phyloP scores from a whole-genome alignment of 352 stramenopile genomes.

The Phytophthora meadii region DNA sequence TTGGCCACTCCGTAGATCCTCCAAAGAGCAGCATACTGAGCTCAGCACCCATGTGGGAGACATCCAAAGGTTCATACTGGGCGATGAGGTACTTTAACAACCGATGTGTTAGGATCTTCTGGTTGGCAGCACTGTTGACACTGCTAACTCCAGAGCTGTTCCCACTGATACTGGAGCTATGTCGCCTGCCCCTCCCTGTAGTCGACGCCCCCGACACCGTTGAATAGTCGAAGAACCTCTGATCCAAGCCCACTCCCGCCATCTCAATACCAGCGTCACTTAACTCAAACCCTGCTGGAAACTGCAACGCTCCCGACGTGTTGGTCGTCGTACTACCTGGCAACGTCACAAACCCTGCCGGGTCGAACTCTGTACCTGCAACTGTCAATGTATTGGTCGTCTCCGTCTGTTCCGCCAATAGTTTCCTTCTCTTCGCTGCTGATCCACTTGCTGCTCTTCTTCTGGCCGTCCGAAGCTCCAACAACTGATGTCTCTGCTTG shows the following conservation, averaged over 20 bases:
- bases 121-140: conserved; percentile 31
- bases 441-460: conserved; percentile 40
- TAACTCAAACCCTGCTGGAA: conserved; percentile 64
- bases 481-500: conserved; percentile 56
- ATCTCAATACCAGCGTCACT: conserved; percentile 57
- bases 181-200: conserved; percentile 32
- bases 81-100: conserved; percentile 81
- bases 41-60: conserved; percentile 71
- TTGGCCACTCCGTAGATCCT: conserved; percentile 38
- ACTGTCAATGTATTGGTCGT: conserved; percentile 3
- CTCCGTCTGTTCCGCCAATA: conserved; percentile 44
- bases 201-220: conserved; percentile 25
- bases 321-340: conserved; percentile 21
- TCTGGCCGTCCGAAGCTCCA: conserved; percentile 65
- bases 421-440: conserved; percentile 48
- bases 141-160: conserved; percentile 3
- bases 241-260: conserved; percentile 41
- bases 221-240: conserved; percentile 56
- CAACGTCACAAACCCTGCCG: conserved; percentile 66
- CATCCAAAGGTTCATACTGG: conserved; percentile 78
- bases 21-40: conserved; percentile 67
- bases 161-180: conserved; percentile 37
- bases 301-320: conserved; percentile 48
- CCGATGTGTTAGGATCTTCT: conserved; percentile 75
- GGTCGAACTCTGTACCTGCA: conserved; percentile 59